These are phyloP conservation scores for Populus euphratica DNA, from an alignment of 345 rosid genomes.

Conservation along the genomic window DNA sequence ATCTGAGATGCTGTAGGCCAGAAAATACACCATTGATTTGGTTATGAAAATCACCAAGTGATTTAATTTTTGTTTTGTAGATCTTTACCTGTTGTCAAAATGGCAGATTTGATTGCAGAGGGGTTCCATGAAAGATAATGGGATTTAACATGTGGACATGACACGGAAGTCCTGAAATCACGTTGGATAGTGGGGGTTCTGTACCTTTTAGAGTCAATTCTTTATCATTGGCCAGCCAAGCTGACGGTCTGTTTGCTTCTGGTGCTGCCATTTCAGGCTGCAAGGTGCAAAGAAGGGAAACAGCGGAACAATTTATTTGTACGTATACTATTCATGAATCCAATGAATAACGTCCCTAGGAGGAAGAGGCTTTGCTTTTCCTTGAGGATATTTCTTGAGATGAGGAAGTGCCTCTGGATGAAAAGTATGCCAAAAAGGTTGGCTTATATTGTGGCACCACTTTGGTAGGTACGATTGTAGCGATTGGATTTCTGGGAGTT, in stretches of 20 bases:
- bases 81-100: slow-evolving; percentile 69
- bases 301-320: not conserved
- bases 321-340: not conserved
- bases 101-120: slow-evolving; percentile 72
- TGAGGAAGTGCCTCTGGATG: slow-evolving; percentile 71
- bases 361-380: slow-evolving; percentile 40
- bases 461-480: slow-evolving; percentile 56
- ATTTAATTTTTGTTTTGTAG: not conserved
- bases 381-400: slow-evolving; percentile 66
- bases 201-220: slow-evolving; percentile 34
- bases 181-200: slow-evolving; percentile 39
- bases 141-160: slow-evolving; percentile 78
- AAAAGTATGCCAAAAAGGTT: slow-evolving; percentile 61
- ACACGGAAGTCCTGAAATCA: slow-evolving; percentile 83
- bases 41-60: not conserved
- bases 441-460: slow-evolving; percentile 49
- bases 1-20: slow-evolving; percentile 48
- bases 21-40: not conserved
- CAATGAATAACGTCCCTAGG: not conserved
- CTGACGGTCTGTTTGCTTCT: slow-evolving; percentile 63
- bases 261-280: slow-evolving; percentile 89
- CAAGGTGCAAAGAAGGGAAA: slow-evolving; percentile 18
- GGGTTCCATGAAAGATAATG: slow-evolving; percentile 58
- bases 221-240: slow-evolving; percentile 61
- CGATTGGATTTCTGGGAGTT: slow-evolving; percentile 56